Evolutionary conservation across 2,329 filamentous ascomycete genomes (phyloP).

Genomic region (Colletotrichum sp.): DNA sequence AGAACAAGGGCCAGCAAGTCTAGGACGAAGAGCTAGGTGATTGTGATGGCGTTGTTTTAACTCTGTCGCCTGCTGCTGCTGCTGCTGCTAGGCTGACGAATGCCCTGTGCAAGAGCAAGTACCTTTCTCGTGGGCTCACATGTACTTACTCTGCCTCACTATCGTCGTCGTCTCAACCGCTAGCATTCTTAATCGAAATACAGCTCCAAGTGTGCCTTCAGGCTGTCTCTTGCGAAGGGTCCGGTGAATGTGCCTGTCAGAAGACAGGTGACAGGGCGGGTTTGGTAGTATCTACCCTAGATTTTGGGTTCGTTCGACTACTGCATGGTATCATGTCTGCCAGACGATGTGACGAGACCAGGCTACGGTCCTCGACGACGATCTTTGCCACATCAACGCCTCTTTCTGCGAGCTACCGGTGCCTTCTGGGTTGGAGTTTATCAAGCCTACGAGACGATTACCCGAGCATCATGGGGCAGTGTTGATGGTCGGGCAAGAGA

Average conservation of each 20-base stretch:
- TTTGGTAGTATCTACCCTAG: too few species aligned
- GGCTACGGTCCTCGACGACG: neutral
- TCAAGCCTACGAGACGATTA: neutral
- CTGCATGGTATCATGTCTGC: neutral
- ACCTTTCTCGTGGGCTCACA: too few species aligned
- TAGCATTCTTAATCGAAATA: too few species aligned
- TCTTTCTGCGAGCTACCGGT: neutral
- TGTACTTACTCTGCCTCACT: too few species aligned
- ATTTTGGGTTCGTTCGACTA: neutral
- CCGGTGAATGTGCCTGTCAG: too few species aligned
- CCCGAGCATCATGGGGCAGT: neutral
- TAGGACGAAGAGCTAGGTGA: neutral
- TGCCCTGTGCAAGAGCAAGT: neutral
- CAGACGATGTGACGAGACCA: neutral
- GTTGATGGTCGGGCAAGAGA: neutral
- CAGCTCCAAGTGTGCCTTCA: too few species aligned
- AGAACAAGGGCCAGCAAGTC: too few species aligned
- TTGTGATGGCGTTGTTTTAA: neutral
- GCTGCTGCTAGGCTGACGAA: neutral
- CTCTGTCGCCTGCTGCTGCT: neutral
- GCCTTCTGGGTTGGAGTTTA: neutral
- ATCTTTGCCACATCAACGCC: too few species aligned
- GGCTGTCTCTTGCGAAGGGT: too few species aligned
- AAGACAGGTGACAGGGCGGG: too few species aligned
- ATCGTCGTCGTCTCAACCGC: too few species aligned